These are phyloP conservation scores for Gossypioides kirkii DNA, from an alignment of 345 rosid species.

Conservation along the genomic window DNA sequence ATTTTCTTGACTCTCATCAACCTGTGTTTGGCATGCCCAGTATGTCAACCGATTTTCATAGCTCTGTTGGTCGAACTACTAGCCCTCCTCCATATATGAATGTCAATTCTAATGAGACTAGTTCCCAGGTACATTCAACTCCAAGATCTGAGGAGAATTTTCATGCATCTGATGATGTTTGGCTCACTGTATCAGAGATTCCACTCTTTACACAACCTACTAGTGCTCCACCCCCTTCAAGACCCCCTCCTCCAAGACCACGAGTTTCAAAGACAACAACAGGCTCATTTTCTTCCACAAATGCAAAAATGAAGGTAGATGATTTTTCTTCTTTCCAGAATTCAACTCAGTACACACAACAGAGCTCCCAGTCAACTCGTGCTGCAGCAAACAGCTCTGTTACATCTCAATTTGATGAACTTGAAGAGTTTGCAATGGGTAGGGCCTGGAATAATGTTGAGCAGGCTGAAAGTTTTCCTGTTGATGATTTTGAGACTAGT, in stretches of 20 bases:
- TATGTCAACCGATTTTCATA: conserved; percentile 30
- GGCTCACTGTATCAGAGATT: conserved; percentile 97
- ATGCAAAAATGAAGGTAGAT: conserved; percentile 44
- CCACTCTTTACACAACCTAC: conserved; percentile 86
- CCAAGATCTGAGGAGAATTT: conserved; percentile 36
- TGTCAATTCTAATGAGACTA: conserved; percentile 30
- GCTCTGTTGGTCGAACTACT: conserved; percentile 38
- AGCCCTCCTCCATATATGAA: conserved; percentile 44
- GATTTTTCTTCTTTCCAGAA: conserved; percentile 41
- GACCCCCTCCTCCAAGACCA: conserved; percentile 96
- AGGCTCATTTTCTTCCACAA: conserved; percentile 36
- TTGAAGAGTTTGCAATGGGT: conserved; percentile 62
- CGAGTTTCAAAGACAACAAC: conserved; percentile 37
- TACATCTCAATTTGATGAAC: conserved; percentile 66
- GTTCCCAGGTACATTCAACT: conserved; percentile 33
- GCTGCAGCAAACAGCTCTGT: conserved; percentile 36
- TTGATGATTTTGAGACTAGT: conserved; percentile 51
- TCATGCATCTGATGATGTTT: conserved; percentile 62
- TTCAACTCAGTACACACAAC: conserved; percentile 37
- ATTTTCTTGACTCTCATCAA: conserved; percentile 42
- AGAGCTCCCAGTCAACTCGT: conserved; percentile 37
- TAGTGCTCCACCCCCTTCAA: conserved; percentile 79
- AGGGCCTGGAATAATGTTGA: conserved; percentile 43
- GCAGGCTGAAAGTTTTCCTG: conserved; percentile 37
- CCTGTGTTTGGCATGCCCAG: conserved; percentile 36